These are phyloP conservation scores for Saccharomycopsis sp. DNA, from an alignment of 805 yeast species.

Conservation along the genomic window DNA sequence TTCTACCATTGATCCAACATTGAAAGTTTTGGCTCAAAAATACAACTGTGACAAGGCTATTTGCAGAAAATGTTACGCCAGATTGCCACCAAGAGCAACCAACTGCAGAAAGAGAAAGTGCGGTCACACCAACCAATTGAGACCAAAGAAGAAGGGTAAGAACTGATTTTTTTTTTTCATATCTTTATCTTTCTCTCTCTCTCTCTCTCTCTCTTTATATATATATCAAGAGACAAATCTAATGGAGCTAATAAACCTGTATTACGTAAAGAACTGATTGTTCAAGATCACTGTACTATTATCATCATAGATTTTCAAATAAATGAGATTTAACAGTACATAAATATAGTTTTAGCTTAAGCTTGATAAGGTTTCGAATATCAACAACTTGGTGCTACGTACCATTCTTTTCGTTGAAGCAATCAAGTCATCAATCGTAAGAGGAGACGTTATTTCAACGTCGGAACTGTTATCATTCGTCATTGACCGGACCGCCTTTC, in stretches of 20 bases:
- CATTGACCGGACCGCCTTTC: no score
- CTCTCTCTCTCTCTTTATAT: no score
- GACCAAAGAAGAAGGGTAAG: conserved; percentile 93
- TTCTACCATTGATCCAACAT: conserved; percentile 93
- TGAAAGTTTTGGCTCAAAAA: conserved; percentile 97
- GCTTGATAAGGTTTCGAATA: no score
- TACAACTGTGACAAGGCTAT: conserved; percentile 99
- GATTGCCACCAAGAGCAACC: conserved; percentile 99
- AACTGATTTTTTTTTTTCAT: conserved; percentile 20
- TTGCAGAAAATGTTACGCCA: conserved; percentile 99
- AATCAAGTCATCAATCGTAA: neutral
- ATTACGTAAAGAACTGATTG: no score
- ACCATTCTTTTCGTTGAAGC: conserved; percentile 13
- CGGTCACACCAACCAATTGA: conserved; percentile 99
- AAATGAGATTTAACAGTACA: no score
- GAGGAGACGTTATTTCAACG: neutral
- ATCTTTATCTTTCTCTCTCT: no score
- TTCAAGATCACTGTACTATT: no score
- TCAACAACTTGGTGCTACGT: conserved; percentile 4
- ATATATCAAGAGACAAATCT: no score
- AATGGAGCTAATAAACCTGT: no score
- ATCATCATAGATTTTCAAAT: no score
- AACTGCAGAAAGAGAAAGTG: conserved; percentile 99
- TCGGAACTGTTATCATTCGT: no score
- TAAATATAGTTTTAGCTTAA: no score